Evolutionary conservation across 352 stramenopile species (phyloP), one percentile per base, ranked within the genome.

Genomic region (Phytophthora macrochlamydospora): DNA sequence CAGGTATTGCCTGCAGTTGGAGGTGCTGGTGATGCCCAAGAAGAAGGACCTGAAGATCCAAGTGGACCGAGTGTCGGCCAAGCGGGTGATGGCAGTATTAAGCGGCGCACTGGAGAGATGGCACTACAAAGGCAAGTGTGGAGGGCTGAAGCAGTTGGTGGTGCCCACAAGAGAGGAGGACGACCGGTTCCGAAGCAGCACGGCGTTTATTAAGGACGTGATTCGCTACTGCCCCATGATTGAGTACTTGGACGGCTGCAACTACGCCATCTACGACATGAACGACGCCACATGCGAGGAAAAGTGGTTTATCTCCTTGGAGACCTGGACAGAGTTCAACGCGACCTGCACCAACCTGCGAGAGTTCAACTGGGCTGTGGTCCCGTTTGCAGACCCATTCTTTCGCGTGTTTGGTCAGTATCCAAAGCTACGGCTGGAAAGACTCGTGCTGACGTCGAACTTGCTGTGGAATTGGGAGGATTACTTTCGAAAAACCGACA

Each of bases 331-430:
- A 14, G 43, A 46, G 24, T 81, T 81, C 28, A 78, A 80, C 32
- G 59, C 55, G 28, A 70, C 58, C 5, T 86, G 75, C 48, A 78
- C 55, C 3, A 62, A 78, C 30, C 53, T 85, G 55, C 65, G 52
- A 0, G 68, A 78, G 24, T 83, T 81, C 48, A 59, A 79, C 33
- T 86, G 74, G 71, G 59, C 59, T 1, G 59, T 79, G 4, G 75
- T 76, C 12, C 75, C 71, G 0, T 82, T 78, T 51, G 67, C 75
- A 14, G 71, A 79, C 14, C 67, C 67, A 2, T 82, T 83, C 54
- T 87, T 85, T 40, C 58, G 69, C 6, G 58, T 72, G 1, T 87
- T 83, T 52, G 71, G 76, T 11, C 55, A 81, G 18, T 13, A 76
- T 43, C 29, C 64, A 1, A 87, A 85, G 54, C 71, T 71, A 12